Conservation (phyloP, 164 flowering plant genomes). For the Nymphaea colorata region DNA sequence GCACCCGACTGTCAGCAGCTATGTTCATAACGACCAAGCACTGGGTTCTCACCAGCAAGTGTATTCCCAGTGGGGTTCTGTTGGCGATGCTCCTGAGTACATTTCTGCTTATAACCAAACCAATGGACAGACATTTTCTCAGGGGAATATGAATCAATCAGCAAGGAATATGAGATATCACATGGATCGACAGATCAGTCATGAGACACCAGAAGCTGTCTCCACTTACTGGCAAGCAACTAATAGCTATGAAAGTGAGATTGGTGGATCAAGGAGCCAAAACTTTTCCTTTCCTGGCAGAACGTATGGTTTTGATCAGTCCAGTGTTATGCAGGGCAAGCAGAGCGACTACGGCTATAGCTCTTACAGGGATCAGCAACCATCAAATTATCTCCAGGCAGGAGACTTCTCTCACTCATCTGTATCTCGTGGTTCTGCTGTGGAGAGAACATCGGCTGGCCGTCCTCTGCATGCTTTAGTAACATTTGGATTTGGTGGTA, state of each 20-base stretch:
- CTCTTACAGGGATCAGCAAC: conserved; percentile 23
- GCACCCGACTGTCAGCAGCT: not conserved
- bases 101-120: not conserved
- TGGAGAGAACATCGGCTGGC: conserved; percentile 55
- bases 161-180: not conserved
- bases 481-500: conserved; percentile 82
- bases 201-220: conserved; percentile 16
- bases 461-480: conserved; percentile 78
- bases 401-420: conserved; percentile 10
- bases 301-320: conserved; percentile 21
- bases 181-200: not conserved
- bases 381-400: conserved; percentile 13
- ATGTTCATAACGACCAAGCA: not conserved
- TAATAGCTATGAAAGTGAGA: conserved; percentile 13
- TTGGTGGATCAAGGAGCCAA: conserved; percentile 11
- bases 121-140: not conserved
- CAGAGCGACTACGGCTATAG: conserved; percentile 21
- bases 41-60: not conserved
- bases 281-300: conserved; percentile 4
- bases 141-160: not conserved
- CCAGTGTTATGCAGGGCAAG: conserved; percentile 4
- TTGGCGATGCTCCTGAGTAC: not conserved
- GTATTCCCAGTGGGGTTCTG: not conserved
- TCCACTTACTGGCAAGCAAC: conserved; percentile 16
- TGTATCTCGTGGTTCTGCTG: conserved; percentile 20